phyloP scores from a whole-genome alignment of 768 basidiomycete species.

The Chalciporus sphaerocephalus region DNA sequence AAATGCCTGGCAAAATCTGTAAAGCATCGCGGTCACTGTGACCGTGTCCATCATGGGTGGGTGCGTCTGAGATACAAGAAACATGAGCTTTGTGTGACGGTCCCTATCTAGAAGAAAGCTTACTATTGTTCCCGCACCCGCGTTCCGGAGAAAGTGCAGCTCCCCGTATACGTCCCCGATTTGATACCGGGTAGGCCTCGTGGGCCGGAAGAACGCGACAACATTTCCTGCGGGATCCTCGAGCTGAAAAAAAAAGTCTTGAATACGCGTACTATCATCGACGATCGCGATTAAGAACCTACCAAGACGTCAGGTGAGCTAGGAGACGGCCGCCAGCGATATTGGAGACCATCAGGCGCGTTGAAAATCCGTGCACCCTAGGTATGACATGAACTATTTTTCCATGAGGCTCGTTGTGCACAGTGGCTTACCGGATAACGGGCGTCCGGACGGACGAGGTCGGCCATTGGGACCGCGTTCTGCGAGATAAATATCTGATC shows the following conservation, averaged over 20 bases:
- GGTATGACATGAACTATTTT: conserved; percentile 15
- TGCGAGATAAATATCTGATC: conserved; percentile 36
- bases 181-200: conserved; percentile 73
- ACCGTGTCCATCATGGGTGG: conserved; percentile 90
- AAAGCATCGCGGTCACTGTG: conserved; percentile 80
- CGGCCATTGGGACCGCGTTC: conserved; percentile 77
- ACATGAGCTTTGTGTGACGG: conserved; percentile 23
- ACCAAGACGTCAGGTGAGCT: conserved; percentile 59
- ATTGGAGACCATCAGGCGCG: conserved; percentile 77
- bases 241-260: conserved; percentile 44
- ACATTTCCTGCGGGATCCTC: conserved; percentile 64
- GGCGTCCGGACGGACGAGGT: conserved; percentile 71
- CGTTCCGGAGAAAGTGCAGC: conserved; percentile 74
- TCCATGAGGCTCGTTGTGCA: conserved; percentile 7
- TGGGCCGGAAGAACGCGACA: conserved; percentile 78
- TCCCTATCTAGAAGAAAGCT: conserved; percentile 20
- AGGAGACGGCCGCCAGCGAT: conserved; percentile 73
- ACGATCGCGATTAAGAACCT: conserved; percentile 24
- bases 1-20: conserved; percentile 64
- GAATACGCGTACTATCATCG: conserved; percentile 1
- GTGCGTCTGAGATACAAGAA: conserved; percentile 53
- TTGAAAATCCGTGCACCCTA: conserved; percentile 69
- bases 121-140: conserved; percentile 81
- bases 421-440: conserved; percentile 49
- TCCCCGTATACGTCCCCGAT: conserved; percentile 86